Evolutionary conservation across 1,139 yeast species (phyloP).

Genomic region (Sugiyamaella sp.): DNA sequence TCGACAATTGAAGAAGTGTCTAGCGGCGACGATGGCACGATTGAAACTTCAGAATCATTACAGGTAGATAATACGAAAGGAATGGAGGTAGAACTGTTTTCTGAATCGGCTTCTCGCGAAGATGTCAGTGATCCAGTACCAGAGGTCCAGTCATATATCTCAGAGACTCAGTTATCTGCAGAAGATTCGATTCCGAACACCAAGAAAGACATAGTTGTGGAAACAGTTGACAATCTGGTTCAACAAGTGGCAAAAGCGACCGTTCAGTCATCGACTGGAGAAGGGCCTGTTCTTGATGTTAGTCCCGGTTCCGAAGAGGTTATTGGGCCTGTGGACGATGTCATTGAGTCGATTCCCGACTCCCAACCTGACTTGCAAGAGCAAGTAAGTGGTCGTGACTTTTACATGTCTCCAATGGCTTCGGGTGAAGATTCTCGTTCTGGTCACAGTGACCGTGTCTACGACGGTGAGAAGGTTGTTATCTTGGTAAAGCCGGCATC

Average conservation of each 20-base stretch:
- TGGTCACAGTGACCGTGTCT: conserved; percentile 1
- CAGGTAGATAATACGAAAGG: too few species aligned
- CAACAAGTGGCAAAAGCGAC: too few species aligned
- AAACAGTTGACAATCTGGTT: too few species aligned
- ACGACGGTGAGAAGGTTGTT: conserved; percentile 3
- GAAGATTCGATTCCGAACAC: too few species aligned
- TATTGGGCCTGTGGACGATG: not conserved
- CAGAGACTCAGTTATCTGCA: conserved; percentile 11
- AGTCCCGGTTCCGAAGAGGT: too few species aligned
- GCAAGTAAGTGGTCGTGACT: not conserved
- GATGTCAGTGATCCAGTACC: too few species aligned
- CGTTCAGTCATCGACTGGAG: too few species aligned
- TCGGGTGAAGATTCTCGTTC: conserved; percentile 1
- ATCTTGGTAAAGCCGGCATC: not conserved
- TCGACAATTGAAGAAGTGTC: not conserved
- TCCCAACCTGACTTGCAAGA: too few species aligned
- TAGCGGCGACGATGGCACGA: not conserved
- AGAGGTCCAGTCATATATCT: not conserved
- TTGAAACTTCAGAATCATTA: too few species aligned
- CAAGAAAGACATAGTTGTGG: too few species aligned
- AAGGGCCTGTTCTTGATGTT: too few species aligned
- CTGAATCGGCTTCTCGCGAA: not conserved
- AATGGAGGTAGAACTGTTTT: not conserved
- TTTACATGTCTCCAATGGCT: not conserved
- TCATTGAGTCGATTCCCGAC: not conserved